phyloP scores from a whole-genome alignment of 768 basidiomycete genomes.

The Lyophyllum shimeji region DNA sequence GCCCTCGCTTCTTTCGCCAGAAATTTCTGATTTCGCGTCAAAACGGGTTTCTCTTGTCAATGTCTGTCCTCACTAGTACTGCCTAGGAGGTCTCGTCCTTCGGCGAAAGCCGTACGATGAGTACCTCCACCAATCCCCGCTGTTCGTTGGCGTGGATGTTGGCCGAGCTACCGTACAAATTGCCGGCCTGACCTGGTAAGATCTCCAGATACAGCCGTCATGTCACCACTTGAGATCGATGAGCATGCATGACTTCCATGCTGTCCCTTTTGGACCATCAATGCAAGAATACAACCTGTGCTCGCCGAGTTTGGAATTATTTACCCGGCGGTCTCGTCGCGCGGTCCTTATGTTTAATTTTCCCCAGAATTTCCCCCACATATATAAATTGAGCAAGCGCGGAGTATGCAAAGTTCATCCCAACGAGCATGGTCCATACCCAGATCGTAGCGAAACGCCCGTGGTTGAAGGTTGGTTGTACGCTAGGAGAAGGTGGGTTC shows the following conservation, averaged over 20 bases:
- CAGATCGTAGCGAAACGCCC: constrained; percentile 44
- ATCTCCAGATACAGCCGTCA: not conserved
- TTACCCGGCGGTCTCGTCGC: constrained; percentile 19
- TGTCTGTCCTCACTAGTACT: not conserved
- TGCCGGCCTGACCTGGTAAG: not conserved
- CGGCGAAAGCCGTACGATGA: constrained; percentile 14
- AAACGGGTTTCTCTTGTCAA: not conserved
- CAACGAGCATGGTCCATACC: constrained; percentile 15
- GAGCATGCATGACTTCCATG: not conserved
- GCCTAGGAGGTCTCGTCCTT: not conserved
- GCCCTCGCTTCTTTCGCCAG: not conserved
- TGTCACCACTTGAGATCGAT: not conserved
- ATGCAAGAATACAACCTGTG: constrained; percentile 13
- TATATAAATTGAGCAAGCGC: constrained; percentile 24
- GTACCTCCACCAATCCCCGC: constrained; percentile 12
- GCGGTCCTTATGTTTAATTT: constrained; percentile 13
- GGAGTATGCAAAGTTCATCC: not conserved
- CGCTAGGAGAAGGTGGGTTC: constrained; percentile 58
- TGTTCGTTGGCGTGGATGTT: not conserved
- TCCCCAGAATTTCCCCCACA: constrained; percentile 15
- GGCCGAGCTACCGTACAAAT: constrained; percentile 1
- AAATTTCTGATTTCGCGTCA: not conserved
- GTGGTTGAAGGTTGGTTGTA: constrained; percentile 52
- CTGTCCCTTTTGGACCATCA: constrained; percentile 1
- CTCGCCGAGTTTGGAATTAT: constrained; percentile 27